Base-by-base conservation (phyloP, 495 filamentous ascomycete species). In the Pseudevernia furfuracea region DNA sequence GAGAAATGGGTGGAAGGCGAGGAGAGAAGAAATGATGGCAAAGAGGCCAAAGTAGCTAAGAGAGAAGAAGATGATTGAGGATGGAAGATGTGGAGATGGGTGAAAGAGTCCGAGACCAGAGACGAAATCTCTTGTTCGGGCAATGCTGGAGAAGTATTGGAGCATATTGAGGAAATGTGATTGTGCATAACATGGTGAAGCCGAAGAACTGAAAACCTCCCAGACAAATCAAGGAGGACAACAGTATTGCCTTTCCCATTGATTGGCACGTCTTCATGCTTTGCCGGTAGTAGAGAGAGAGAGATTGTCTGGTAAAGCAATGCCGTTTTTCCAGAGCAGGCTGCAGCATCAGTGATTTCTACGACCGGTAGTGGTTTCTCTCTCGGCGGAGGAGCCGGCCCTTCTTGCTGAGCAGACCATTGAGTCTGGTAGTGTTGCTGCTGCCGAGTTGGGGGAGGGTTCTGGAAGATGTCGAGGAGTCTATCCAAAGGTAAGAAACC, bases 211-310 rank as follows among this genome's bases (percentile, higher is more conserved):
- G 86, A 82, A 66, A 96, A 91, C 0, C 81, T 81, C 48, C 80
- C 79, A 52, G 90, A 86, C 0, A 85, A 78, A 68, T 96, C 92
- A 32, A 96, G 70, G 37, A 92, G 75, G 6, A 88, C 79, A 4
- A 92, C 80, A 3, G 89, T 80, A 23, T 83, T 81, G 32, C 75
- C 72, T 37, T 81, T 78, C n/a, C 84, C 85, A 41, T 69, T 63
- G 6, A 81, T 58, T 7, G 61, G 28, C 28, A 73, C 59, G n/a
- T 69, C 71, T 4, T 73, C 65, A 55, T 72, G 70, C 4, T 72
- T 71, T 2, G 74, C 48, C 3, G 87, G 81, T 12, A 94, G 76
- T 17, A 89, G 75, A 0, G 83, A 80, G 4, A 80, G 74, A 14
- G 85, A 76, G 7, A 87, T 74, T 10, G 89, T 69, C 70, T 89